phyloP scores from a whole-genome alignment of 345 rosid species.

The Sonneratia alba region DNA sequence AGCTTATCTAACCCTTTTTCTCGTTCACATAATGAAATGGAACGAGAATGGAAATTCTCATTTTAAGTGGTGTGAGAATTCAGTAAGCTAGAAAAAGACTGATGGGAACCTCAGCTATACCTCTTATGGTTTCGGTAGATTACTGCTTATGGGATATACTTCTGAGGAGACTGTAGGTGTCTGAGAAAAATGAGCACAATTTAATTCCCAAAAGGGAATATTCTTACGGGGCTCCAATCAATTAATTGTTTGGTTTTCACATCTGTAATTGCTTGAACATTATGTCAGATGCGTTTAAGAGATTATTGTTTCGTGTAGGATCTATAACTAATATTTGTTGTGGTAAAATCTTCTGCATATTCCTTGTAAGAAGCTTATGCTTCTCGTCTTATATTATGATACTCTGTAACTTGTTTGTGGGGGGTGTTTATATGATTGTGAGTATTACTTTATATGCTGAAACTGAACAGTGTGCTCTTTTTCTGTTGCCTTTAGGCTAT shows the following conservation, averaged over 20 bases:
- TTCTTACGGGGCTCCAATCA: background rate
- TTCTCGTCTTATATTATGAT: background rate
- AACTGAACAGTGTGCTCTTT: background rate
- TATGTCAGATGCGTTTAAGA: too few relatives aligned
- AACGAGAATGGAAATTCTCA: too few relatives aligned
- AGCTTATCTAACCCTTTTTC: too few relatives aligned
- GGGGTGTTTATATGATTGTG: background rate
- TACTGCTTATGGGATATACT: background rate
- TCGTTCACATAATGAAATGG: too few relatives aligned
- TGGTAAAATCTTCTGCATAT: too few relatives aligned
- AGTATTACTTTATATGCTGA: background rate
- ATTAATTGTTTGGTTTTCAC: background rate
- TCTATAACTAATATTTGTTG: too few relatives aligned
- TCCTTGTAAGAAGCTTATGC: too few relatives aligned
- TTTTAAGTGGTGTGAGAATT: background rate
- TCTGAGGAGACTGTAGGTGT: too few relatives aligned
- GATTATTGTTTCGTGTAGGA: background rate
- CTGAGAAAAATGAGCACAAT: too few relatives aligned
- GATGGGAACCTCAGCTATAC: too few relatives aligned
- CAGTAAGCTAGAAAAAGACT: background rate
- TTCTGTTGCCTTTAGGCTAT: slow-evolving; percentile 46
- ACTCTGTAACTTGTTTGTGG: background rate
- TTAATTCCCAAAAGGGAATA: background rate
- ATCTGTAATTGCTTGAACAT: background rate
- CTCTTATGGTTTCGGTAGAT: too few relatives aligned